phyloP scores from a whole-genome alignment of 2,329 filamentous ascomycete genomes.

The Aspergillus chevalieri region DNA sequence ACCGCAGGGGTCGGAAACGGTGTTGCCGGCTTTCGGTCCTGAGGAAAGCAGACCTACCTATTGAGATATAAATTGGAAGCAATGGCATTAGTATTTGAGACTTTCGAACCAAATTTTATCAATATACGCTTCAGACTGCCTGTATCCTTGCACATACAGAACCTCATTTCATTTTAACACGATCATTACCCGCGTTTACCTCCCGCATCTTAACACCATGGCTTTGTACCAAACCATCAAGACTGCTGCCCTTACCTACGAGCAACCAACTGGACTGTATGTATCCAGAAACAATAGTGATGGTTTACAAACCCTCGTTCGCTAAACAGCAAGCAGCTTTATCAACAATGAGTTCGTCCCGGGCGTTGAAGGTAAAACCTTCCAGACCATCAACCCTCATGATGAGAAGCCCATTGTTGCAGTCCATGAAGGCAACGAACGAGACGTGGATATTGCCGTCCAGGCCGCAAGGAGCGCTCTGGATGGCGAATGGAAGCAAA shows the following conservation, averaged over 20 bases:
- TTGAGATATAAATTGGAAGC: background rate
- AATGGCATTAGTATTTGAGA: background rate
- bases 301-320: background rate
- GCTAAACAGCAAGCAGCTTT: slow-evolving; percentile 16
- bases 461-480: slow-evolving; percentile 23
- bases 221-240: slow-evolving; percentile 16
- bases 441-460: slow-evolving; percentile 29
- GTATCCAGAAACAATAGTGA: slow-evolving; percentile 3
- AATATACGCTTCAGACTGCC: background rate
- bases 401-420: slow-evolving; percentile 23
- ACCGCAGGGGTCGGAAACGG: background rate
- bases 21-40: background rate
- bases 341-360: slow-evolving; percentile 30
- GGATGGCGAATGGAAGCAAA: slow-evolving; percentile 17
- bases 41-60: background rate
- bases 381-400: slow-evolving; percentile 27
- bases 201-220: slow-evolving; percentile 1
- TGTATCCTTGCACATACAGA: background rate
- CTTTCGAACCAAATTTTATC: background rate
- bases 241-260: slow-evolving; percentile 21
- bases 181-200: background rate
- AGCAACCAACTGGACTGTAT: slow-evolving; percentile 24
- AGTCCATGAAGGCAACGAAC: slow-evolving; percentile 25
- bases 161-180: too few species aligned
- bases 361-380: slow-evolving; percentile 22